phyloP scores from a whole-genome alignment of 1,284 basidiomycete species.

The Pseudozyma tsukubaensis region DNA sequence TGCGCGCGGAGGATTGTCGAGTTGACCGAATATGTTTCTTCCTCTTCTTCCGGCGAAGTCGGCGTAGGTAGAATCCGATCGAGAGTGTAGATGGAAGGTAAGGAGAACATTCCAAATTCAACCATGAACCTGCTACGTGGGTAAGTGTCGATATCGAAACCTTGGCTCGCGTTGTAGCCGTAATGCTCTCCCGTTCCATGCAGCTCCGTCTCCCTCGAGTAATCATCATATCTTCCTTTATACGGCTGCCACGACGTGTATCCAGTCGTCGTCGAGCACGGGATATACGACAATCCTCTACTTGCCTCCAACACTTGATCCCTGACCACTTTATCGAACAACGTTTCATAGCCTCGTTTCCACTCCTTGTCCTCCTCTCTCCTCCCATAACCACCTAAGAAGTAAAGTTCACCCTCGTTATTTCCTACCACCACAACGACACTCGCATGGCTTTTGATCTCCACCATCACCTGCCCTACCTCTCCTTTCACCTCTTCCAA shows the following conservation, averaged over 20 bases:
- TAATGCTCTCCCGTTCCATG: constrained; percentile 71
- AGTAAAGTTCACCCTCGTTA: constrained; percentile 54
- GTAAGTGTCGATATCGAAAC: constrained; percentile 75
- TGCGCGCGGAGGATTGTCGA: constrained; percentile 75
- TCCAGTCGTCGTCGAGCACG: constrained; percentile 74
- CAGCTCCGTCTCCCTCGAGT: constrained; percentile 72
- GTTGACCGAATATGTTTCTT: constrained; percentile 75
- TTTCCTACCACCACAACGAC: constrained; percentile 45
- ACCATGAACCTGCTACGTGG: constrained; percentile 75
- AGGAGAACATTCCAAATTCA: constrained; percentile 77
- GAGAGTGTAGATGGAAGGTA: constrained; percentile 77
- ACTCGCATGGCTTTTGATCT: constrained; percentile 74
- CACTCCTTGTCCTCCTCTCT: constrained; percentile 27
- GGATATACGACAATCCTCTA: constrained; percentile 75
- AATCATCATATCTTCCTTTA: constrained; percentile 73
- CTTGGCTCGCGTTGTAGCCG: constrained; percentile 74
- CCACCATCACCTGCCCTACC: constrained; percentile 74
- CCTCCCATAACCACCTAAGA: constrained; percentile 26
- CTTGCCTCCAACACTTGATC: constrained; percentile 73
- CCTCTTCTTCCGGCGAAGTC: constrained; percentile 56
- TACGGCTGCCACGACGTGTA: constrained; percentile 75
- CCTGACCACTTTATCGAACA: constrained; percentile 73
- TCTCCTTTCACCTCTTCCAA: constrained; percentile 74
- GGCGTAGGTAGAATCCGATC: constrained; percentile 72
- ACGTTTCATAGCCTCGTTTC: constrained; percentile 34